Evolutionary conservation across 1,284 basidiomycete genomes (phyloP).

Genomic region (Ganoderma leucocontextum): DNA sequence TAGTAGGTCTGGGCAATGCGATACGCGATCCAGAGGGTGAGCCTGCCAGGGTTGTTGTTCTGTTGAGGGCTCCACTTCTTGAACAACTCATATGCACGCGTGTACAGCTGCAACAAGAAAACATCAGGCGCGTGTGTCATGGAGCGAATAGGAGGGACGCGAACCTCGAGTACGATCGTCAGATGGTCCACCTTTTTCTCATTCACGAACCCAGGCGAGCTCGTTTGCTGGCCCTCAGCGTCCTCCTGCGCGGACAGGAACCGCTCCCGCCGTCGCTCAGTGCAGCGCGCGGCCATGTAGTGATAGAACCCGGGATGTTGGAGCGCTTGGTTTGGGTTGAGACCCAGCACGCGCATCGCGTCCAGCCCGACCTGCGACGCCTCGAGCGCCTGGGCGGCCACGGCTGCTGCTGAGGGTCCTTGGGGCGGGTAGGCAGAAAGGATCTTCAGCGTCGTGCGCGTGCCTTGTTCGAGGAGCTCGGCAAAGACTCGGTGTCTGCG

Average conservation of each 20-base stretch:
- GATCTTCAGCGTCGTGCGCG: slow-evolving; percentile 71
- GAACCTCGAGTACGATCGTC: slow-evolving; percentile 81
- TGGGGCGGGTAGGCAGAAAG: slow-evolving; percentile 55
- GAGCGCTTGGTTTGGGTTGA: slow-evolving; percentile 77
- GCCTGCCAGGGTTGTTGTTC: slow-evolving; percentile 63
- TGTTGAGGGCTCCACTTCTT: slow-evolving; percentile 70
- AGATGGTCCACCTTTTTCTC: slow-evolving; percentile 92
- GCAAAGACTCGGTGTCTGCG: slow-evolving; percentile 85
- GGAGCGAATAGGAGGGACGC: slow-evolving; percentile 22
- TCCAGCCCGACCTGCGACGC: slow-evolving; percentile 57
- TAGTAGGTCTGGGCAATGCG: slow-evolving; percentile 87
- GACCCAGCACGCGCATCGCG: slow-evolving; percentile 59
- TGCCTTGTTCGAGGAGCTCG: slow-evolving; percentile 87
- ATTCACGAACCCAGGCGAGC: slow-evolving; percentile 75
- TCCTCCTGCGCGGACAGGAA: slow-evolving; percentile 73
- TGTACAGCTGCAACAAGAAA: slow-evolving; percentile 70
- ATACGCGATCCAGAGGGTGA: slow-evolving; percentile 87
- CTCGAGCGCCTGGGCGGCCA: slow-evolving; percentile 42
- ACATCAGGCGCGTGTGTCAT: not conserved
- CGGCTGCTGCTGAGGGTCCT: slow-evolving; percentile 41
- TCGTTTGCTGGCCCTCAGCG: slow-evolving; percentile 47
- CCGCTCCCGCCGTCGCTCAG: slow-evolving; percentile 74
- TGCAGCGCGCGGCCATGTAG: slow-evolving; percentile 86
- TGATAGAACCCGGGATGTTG: slow-evolving; percentile 94
- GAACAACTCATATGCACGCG: slow-evolving; percentile 90